These are phyloP conservation scores for Mycosarcoma maydis DNA, from an alignment of 1,284 basidiomycete species.

Conservation along the genomic window DNA sequence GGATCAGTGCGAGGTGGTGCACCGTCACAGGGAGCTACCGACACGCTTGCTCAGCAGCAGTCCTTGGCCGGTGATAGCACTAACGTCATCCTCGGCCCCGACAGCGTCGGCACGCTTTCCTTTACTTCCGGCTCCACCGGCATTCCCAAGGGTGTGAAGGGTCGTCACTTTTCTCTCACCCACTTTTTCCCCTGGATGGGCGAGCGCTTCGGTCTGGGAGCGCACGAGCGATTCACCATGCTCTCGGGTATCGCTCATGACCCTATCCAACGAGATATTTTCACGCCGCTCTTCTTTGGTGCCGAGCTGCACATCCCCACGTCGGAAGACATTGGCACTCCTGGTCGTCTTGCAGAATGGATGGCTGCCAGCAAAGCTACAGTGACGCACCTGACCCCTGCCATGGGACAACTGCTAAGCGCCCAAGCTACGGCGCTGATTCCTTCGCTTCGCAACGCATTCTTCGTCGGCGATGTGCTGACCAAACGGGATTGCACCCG, in stretches of 20 bases:
- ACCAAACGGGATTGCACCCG: constrained; percentile 98
- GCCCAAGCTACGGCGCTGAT: constrained; percentile 92
- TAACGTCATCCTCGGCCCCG: constrained; percentile 86
- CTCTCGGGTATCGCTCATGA: constrained; percentile 98
- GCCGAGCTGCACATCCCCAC: constrained; percentile 96
- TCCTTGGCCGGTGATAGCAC: constrained; percentile 71
- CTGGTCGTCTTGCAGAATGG: constrained; percentile 96
- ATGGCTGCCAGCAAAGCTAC: constrained; percentile 85
- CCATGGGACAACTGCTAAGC: constrained; percentile 98
- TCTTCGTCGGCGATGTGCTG: constrained; percentile 99
- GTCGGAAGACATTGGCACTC: constrained; percentile 95
- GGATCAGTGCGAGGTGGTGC: constrained; percentile 75
- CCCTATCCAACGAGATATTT: constrained; percentile 99
- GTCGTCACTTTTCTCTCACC: constrained; percentile 93
- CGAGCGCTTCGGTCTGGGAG: constrained; percentile 80
- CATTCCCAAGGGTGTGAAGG: constrained; percentile 96
- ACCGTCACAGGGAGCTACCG: constrained; percentile 46
- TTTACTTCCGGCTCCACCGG: constrained; percentile 99
- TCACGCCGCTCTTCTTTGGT: constrained; percentile 97
- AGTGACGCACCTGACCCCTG: constrained; percentile 89
- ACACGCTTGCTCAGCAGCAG: constrained; percentile 71
- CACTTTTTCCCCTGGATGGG: constrained; percentile 99
- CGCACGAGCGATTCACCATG: constrained; percentile 93
- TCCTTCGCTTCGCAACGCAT: constrained; percentile 85
- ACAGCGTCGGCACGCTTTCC: constrained; percentile 91